Percentiles rank a stretch among this genome's conserved stretches.
Evolutionary conservation across 108 stramenopile species (phyloP).

Genomic region (Skeletonema potamos): DNA sequence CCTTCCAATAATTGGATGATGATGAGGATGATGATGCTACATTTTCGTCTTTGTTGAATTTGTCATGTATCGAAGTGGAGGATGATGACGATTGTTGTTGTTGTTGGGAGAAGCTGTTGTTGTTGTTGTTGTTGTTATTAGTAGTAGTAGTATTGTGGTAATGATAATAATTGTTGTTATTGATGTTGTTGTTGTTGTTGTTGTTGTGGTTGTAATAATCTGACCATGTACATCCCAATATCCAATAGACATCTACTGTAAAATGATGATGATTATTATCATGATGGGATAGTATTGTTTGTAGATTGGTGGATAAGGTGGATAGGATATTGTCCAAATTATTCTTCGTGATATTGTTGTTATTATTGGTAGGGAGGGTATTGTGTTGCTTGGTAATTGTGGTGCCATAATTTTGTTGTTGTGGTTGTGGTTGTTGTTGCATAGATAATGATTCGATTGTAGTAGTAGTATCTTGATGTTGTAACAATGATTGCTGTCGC

Average conservation of each 20-base stretch:
- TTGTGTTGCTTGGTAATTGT: neutral
- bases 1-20: neutral
- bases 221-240: neutral
- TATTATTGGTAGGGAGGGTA: neutral
- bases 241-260: conserved; percentile 10
- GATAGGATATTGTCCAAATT: neutral
- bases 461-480: no score
- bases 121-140: no score
- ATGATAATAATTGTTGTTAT: no score
- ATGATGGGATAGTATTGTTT: neutral
- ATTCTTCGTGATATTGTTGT: neutral
- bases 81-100: no score
- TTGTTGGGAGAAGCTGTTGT: no score
- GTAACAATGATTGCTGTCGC: no score
- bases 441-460: no score
- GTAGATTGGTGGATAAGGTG: neutral
- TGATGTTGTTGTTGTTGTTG: no score
- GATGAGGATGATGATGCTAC: no score
- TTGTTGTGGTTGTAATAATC: neutral
- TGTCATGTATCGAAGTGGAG: neutral
- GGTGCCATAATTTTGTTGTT: neutral
- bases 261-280: no score
- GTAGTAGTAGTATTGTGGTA: no score
- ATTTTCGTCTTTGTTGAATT: neutral
- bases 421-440: neutral